phyloP scores from a whole-genome alignment of 129 eudicot species.

The Arctium minus region DNA sequence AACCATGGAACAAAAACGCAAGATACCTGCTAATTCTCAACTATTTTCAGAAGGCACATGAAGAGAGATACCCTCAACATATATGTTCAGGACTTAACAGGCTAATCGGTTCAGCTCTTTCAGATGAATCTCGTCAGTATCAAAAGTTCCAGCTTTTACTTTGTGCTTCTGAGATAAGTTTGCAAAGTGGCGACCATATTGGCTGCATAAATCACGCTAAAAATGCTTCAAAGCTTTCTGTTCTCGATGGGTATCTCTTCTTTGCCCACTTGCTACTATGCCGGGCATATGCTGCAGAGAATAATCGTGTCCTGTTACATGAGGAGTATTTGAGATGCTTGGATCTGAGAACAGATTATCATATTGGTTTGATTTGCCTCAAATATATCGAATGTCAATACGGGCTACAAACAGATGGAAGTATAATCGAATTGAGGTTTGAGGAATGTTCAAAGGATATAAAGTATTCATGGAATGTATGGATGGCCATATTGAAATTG shows the following conservation, averaged over 20 bases:
- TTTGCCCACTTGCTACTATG: constrained; percentile 73
- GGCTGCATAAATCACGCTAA: constrained; percentile 55
- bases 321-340: constrained; percentile 65
- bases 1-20: constrained; percentile 80
- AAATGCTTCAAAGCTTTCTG: constrained; percentile 47
- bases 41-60: constrained; percentile 77
- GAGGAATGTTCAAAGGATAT: constrained; percentile 67
- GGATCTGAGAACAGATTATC: constrained; percentile 58
- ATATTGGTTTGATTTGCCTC: constrained; percentile 73
- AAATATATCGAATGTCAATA: constrained; percentile 56
- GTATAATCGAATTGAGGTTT: constrained; percentile 36
- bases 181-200: constrained; percentile 50
- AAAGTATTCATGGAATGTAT: constrained; percentile 54
- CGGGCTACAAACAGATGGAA: constrained; percentile 37
- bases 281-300: constrained; percentile 71
- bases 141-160: constrained; percentile 69
- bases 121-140: constrained; percentile 42
- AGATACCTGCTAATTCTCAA: constrained; percentile 68
- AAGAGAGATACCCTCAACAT: constrained; percentile 67
- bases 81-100: constrained; percentile 50
- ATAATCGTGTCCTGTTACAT: constrained; percentile 28
- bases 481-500: constrained; percentile 63
- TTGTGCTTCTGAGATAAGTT: constrained; percentile 73
- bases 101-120: constrained; percentile 51
- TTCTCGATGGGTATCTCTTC: constrained; percentile 51